Evolutionary conservation across 2,329 filamentous ascomycete species (phyloP), one percentile per base, ranked within the genome.

Genomic region (Penicillium frequentans): DNA sequence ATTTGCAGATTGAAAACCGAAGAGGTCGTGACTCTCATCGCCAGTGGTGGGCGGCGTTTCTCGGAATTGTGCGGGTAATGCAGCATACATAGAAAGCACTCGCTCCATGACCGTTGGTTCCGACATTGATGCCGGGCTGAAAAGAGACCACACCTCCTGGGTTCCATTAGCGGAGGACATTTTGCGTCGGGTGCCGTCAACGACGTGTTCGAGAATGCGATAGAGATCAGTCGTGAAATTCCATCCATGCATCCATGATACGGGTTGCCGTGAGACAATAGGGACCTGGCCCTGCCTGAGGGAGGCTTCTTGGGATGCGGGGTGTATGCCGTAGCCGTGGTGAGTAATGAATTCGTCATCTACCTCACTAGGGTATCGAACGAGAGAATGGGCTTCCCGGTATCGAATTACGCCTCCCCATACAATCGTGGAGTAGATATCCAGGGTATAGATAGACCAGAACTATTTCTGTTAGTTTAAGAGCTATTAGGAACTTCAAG

Each of bases 181-280:
- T 13, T 60, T 62, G n/a, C 65, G 65, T 5, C 60, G 56, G 27
- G 64, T 66, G 2, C 56, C 50, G 51, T 68, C 67, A 10, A 76
- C 65, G 11, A 77, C 78, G 59, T 85, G 81, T 62, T 85, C 83
- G 16, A 86, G 69, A 9, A 85, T 75, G 5, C 82, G 78, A 62
- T 84, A 85, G 0, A 85, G 69, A 62, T 85, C 82, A 0, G 81
- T 84, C 7, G 78, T 81, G 56, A 84, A 84, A 66, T 85, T 85
- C 81, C 81, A 85, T 19, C 83, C 83, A 43, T 76, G 75, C 8
- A 85, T 69, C 83, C 83, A 85, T 55, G 72, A 67, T 29, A 64
- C 62, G 3, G 58, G 59, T 13, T 59, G 56, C 4, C 58, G 57
- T 33, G 63, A 59, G 13, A 61, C 57, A 8, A 58, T 48, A 0